Evolutionary conservation across 176 grass and related monocot genomes (phyloP).

Genomic region (Elaeis guineensis): DNA sequence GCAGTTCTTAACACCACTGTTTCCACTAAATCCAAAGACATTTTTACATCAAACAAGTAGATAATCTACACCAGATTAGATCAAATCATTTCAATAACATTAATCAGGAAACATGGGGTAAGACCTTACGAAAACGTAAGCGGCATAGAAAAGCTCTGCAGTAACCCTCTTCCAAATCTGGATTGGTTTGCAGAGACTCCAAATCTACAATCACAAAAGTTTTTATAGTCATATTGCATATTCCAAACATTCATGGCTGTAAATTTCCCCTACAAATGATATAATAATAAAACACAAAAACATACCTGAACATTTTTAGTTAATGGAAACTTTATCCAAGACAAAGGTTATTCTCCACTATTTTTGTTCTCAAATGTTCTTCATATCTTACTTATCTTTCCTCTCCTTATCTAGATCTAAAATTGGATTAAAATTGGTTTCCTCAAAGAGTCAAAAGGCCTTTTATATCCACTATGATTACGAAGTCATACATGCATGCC

Average conservation of each 20-base stretch:
- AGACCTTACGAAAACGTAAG: constrained; percentile 99
- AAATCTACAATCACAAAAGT: constrained; percentile 43
- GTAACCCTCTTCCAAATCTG: constrained; percentile 82
- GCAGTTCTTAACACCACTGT: too few species aligned
- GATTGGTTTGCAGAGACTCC: constrained; percentile 83
- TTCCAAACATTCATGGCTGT: too few species aligned
- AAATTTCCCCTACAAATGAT: too few species aligned
- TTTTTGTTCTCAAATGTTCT: background rate
- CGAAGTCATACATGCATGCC: too few species aligned
- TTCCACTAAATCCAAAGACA: too few species aligned
- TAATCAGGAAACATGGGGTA: constrained; percentile 47
- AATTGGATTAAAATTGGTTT: too few species aligned
- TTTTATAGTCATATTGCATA: constrained; percentile 4
- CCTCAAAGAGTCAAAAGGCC: too few species aligned
- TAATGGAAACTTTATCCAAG: background rate
- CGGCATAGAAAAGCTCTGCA: constrained; percentile 83
- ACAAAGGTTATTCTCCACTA: background rate
- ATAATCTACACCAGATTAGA: background rate
- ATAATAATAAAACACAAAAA: too few species aligned
- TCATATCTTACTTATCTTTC: background rate
- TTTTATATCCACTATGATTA: too few species aligned
- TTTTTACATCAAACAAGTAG: constrained; percentile 2
- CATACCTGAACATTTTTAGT: too few species aligned
- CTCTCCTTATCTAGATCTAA: too few species aligned
- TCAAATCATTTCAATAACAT: too few species aligned